These are phyloP conservation scores for Colletotrichum tropicicola DNA, from an alignment of 2,329 filamentous ascomycete species.

Conservation along the genomic window DNA sequence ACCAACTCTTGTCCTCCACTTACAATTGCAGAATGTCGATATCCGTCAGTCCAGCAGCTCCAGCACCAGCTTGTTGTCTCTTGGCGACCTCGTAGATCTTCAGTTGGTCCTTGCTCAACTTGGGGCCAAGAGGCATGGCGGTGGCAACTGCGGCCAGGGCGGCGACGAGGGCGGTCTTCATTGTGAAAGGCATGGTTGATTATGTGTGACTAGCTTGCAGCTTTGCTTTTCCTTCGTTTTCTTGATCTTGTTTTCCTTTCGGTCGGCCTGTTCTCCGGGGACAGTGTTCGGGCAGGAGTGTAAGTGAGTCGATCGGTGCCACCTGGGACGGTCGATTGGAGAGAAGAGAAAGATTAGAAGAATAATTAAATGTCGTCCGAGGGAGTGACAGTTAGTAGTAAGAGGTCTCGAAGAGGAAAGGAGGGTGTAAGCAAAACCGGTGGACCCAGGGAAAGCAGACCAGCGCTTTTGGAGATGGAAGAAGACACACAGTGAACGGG, in stretches of 20 bases:
- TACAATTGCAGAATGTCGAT: slow-evolving; percentile 69
- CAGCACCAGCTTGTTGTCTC: slow-evolving; percentile 59
- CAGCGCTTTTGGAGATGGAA: slow-evolving; percentile 54
- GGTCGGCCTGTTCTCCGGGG: slow-evolving; percentile 31
- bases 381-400: slow-evolving; percentile 30
- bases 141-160: slow-evolving; percentile 54
- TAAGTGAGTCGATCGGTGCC: slow-evolving; percentile 26
- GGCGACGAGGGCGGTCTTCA: slow-evolving; percentile 54
- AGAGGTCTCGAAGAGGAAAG: slow-evolving; percentile 34
- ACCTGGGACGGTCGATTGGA: slow-evolving; percentile 33
- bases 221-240: slow-evolving; percentile 34
- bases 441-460: slow-evolving; percentile 55
- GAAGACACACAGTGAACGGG: slow-evolving; percentile 38
- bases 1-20: slow-evolving; percentile 35
- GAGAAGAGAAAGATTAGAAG: slow-evolving; percentile 42
- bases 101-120: slow-evolving; percentile 53
- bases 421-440: slow-evolving; percentile 42
- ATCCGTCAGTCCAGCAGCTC: slow-evolving; percentile 57
- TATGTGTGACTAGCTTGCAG: slow-evolving; percentile 35
- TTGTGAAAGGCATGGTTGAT: slow-evolving; percentile 55
- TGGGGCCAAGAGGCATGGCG: slow-evolving; percentile 56
- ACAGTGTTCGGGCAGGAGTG: slow-evolving; percentile 15
- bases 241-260: slow-evolving; percentile 30
- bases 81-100: slow-evolving; percentile 56
- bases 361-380: slow-evolving; percentile 36